Percentiles rank a stretch among this genome's conserved stretches.
Evolutionary conservation across 306 rosid species (phyloP).

Genomic region (Trichosanthes cucumerina): DNA sequence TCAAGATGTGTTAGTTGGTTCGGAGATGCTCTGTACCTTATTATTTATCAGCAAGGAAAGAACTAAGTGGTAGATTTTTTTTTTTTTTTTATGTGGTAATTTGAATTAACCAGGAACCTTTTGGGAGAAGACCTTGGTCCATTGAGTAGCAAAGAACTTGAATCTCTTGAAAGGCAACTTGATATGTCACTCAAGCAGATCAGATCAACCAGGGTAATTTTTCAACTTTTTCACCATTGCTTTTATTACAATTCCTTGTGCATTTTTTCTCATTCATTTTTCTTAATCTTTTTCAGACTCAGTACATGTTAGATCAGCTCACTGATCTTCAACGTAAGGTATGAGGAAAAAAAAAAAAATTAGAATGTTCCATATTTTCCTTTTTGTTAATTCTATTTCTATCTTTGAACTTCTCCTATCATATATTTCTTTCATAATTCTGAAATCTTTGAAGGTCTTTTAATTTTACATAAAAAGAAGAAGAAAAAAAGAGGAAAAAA

Average conservation of each 20-base stretch:
- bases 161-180: constrained; percentile 89
- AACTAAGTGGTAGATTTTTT: not conserved
- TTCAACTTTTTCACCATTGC: not conserved
- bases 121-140: constrained; percentile 97
- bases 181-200: constrained; percentile 86
- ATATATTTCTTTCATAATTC: not conserved
- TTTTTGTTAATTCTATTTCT: not conserved
- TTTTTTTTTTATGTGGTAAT: not conserved
- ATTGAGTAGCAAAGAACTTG: constrained; percentile 81
- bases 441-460: not conserved
- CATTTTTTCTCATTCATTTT: not conserved
- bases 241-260: not conserved
- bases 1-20: not conserved
- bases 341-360: not conserved
- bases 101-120: constrained; percentile 46
- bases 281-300: constrained; percentile 39
- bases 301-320: constrained; percentile 81
- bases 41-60: too few species aligned
- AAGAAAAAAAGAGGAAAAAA: too few species aligned
- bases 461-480: too few species aligned
- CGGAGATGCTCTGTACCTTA: not conserved
- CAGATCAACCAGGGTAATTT: constrained; percentile 76
- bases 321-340: constrained; percentile 83
- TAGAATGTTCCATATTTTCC: not conserved
- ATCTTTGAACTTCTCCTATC: not conserved